Percentiles rank a stretch among this genome's conserved stretches.
These are phyloP conservation scores for Botrytis paeoniae DNA, from an alignment of 2,329 filamentous ascomycete species.

Conservation along the genomic window DNA sequence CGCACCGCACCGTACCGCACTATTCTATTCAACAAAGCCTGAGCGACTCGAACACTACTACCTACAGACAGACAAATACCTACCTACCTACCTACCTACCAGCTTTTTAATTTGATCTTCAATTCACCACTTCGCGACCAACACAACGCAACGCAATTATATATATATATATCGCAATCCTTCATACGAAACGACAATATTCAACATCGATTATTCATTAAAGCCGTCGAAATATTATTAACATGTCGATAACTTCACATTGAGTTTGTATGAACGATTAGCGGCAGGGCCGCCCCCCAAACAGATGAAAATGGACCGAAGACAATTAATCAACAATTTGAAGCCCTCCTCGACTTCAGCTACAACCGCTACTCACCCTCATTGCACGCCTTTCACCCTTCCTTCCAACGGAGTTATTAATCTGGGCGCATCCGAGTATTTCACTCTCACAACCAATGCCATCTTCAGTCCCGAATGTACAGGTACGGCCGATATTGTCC, in stretches of 20 bases:
- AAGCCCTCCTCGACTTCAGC: conserved; percentile 29
- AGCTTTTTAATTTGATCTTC: not conserved
- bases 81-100: not conserved
- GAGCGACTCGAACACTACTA: conserved; percentile 1
- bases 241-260: conserved; percentile 21
- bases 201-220: not conserved
- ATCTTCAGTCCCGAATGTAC: conserved; percentile 50
- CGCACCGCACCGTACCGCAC: not conserved
- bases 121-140: not conserved
- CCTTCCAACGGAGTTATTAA: conserved; percentile 54
- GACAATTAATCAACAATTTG: conserved; percentile 34
- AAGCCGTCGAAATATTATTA: not conserved
- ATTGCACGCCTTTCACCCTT: conserved; percentile 61
- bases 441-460: conserved; percentile 48
- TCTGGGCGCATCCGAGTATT: conserved; percentile 37
- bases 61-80: too few species aligned
- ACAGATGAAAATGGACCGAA: conserved; percentile 30
- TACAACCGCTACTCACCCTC: conserved; percentile 42
- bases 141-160: not conserved
- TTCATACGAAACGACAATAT: not conserved
- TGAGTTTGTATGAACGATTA: conserved; percentile 15
- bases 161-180: not conserved
- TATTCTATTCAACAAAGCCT: not conserved
- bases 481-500: conserved; percentile 36
- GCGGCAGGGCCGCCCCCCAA: conserved; percentile 34